Percentiles rank a stretch among this genome's conserved stretches.
Evolutionary conservation across 306 rosid genomes (phyloP).

Genomic region (Phaseolus lunatus): DNA sequence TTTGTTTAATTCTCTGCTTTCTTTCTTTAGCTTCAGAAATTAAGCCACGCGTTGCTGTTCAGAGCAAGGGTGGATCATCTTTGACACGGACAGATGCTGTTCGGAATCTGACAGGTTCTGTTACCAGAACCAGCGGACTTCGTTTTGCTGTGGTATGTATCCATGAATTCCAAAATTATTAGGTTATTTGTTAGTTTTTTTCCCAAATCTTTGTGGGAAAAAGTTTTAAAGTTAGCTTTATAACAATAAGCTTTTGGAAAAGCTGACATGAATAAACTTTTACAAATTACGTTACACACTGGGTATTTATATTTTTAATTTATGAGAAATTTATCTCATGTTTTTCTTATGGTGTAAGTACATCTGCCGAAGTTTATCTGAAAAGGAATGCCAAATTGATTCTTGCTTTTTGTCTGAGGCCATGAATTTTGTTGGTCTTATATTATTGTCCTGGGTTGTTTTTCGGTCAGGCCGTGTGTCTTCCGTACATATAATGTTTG

Average conservation of each 20-base stretch:
- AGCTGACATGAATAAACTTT: neutral
- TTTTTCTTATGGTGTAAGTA: no score
- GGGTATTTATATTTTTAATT: no score
- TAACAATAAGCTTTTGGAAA: no score
- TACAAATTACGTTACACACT: no score
- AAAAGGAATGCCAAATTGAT: neutral
- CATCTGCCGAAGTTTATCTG: neutral
- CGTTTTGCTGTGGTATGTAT: conserved; percentile 82
- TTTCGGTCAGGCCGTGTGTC: neutral
- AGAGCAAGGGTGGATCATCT: conserved; percentile 55
- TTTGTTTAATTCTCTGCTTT: conserved; percentile 29
- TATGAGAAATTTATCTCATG: neutral
- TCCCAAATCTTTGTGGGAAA: no score
- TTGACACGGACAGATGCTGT: conserved; percentile 70
- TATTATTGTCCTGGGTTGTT: neutral
- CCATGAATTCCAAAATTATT: no score
- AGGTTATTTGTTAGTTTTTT: no score
- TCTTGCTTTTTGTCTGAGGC: neutral
- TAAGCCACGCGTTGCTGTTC: conserved; percentile 38
- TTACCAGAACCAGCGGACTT: conserved; percentile 71
- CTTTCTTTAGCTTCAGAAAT: conserved; percentile 34
- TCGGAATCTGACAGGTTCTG: conserved; percentile 83
- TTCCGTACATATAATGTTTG: neutral
- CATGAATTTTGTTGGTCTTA: neutral
- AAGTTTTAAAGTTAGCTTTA: no score